phyloP scores from a whole-genome alignment of 2,329 filamentous ascomycete genomes.

The Cercospora zeae-maydis region DNA sequence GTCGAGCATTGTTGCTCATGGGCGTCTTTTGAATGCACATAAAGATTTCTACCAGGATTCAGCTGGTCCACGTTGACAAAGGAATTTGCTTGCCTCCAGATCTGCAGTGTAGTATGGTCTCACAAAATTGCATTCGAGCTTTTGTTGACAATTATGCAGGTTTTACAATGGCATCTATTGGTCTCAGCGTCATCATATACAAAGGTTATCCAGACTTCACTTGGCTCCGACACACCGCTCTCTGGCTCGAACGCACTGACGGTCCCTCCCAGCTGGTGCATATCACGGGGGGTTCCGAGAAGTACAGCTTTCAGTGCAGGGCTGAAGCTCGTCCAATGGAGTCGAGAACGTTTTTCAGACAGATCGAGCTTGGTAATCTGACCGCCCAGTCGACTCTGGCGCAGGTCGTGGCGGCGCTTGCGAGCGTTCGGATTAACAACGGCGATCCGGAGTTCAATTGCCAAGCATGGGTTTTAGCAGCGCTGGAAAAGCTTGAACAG shows the following conservation, averaged over 20 bases:
- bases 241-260: neutral
- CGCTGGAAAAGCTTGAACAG: conserved; percentile 11
- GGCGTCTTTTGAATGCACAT: too few species aligned
- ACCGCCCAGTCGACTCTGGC: neutral
- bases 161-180: neutral
- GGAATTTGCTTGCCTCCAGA: too few species aligned
- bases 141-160: too few species aligned
- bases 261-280: neutral
- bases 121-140: too few species aligned
- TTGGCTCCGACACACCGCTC: neutral
- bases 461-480: conserved; percentile 15
- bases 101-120: too few species aligned
- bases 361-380: conserved; percentile 10
- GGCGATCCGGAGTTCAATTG: conserved; percentile 16
- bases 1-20: too few species aligned
- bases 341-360: conserved; percentile 16
- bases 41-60: too few species aligned
- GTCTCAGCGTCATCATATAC: neutral
- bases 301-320: conserved; percentile 10
- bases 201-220: neutral
- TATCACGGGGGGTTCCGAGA: neutral
- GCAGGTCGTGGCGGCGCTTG: neutral
- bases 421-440: conserved; percentile 12
- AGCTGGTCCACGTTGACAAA: too few species aligned
- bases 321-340: conserved; percentile 3